These are phyloP conservation scores for Gaeumannomyces tritici DNA, from an alignment of 2,329 filamentous ascomycete genomes.

Conservation along the genomic window DNA sequence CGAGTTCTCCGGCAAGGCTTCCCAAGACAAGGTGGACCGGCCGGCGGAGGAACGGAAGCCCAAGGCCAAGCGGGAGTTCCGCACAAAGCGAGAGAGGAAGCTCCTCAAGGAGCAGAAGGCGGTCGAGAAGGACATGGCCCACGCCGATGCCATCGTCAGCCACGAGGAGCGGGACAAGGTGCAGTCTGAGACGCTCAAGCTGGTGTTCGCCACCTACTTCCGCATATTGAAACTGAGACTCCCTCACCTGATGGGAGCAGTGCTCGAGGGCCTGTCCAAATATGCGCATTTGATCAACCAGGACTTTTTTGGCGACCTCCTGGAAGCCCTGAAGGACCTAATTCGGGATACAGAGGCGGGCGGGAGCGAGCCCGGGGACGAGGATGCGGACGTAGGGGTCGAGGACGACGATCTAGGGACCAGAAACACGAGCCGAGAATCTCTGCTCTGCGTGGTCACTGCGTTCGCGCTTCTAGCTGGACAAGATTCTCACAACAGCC, in stretches of 20 bases:
- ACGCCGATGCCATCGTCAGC: conserved; percentile 82
- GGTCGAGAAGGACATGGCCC: conserved; percentile 85
- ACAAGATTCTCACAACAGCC: conserved; percentile 82
- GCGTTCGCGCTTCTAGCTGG: conserved; percentile 94
- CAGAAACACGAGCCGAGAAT: conserved; percentile 75
- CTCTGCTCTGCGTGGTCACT: conserved; percentile 88
- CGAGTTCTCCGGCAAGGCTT: conserved; percentile 79
- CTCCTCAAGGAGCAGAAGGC: conserved; percentile 73
- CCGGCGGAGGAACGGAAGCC: conserved; percentile 41
- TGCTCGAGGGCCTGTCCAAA: conserved; percentile 85
- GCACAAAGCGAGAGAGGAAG: conserved; percentile 83
- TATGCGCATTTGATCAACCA: conserved; percentile 98
- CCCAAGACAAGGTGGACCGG: conserved; percentile 63
- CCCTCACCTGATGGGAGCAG: conserved; percentile 87
- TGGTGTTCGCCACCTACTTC: conserved; percentile 94
- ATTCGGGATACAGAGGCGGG: conserved; percentile 61
- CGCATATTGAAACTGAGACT: conserved; percentile 78
- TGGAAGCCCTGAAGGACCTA: conserved; percentile 89
- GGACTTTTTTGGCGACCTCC: conserved; percentile 93
- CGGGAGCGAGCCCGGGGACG: conserved; percentile 31
- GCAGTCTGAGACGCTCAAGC: conserved; percentile 90
- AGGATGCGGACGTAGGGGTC: conserved; percentile 33
- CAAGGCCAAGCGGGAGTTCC: conserved; percentile 73
- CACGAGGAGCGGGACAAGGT: conserved; percentile 90
- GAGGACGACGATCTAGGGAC: conserved; percentile 33